These are phyloP conservation scores for Andrographis paniculata DNA, from an alignment of 305 asterid genomes.

Conservation along the genomic window DNA sequence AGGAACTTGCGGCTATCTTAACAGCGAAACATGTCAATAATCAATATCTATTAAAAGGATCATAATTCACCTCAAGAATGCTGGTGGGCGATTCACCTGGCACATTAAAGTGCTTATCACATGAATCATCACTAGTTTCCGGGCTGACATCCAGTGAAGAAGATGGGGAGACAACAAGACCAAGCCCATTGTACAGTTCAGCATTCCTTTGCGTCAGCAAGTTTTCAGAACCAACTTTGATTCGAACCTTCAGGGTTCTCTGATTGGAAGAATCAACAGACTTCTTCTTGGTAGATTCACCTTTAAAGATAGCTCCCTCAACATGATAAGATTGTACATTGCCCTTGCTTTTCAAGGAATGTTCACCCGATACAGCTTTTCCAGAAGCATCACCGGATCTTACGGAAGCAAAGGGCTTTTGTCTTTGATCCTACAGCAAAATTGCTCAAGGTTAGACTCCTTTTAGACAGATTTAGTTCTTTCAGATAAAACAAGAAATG, in stretches of 20 bases:
- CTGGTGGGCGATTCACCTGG: constrained; percentile 77
- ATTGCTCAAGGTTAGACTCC: constrained; percentile 23
- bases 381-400: constrained; percentile 45
- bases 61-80: constrained; percentile 70
- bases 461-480: constrained; percentile 13
- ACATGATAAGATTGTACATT: constrained; percentile 26
- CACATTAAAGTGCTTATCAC: constrained; percentile 31
- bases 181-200: constrained; percentile 90
- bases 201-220: constrained; percentile 64
- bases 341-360: constrained; percentile 33
- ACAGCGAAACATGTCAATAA: constrained; percentile 3
- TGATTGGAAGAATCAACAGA: constrained; percentile 45
- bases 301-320: constrained; percentile 40
- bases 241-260: constrained; percentile 68
- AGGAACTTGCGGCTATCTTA: constrained; percentile 1
- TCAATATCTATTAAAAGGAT: constrained; percentile 13
- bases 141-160: constrained; percentile 81
- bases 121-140: constrained; percentile 38
- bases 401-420: constrained; percentile 37
- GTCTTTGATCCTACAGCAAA: constrained; percentile 55
- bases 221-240: constrained; percentile 68
- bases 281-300: constrained; percentile 34
- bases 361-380: constrained; percentile 29
- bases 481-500: neutral
- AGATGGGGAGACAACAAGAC: constrained; percentile 85